Evolutionary conservation across 1,284 basidiomycete genomes (phyloP).

Genomic region (Pulchroboletus neoregius): DNA sequence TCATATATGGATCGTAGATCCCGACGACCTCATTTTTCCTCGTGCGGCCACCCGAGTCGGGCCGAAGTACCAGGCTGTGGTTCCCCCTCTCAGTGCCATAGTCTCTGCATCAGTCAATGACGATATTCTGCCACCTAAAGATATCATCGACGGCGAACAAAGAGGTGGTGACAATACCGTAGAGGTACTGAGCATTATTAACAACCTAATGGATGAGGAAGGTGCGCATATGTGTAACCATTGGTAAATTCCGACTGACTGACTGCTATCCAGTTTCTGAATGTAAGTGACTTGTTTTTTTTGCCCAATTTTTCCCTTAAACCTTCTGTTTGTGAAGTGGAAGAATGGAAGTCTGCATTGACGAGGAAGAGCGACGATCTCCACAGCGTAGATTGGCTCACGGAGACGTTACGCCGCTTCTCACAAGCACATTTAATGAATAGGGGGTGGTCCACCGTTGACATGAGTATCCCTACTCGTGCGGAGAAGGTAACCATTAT

Average conservation of each 20-base stretch:
- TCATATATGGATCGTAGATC: slow-evolving; percentile 51
- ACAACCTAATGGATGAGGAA: slow-evolving; percentile 60
- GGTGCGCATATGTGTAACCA: slow-evolving; percentile 40
- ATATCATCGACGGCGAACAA: slow-evolving; percentile 40
- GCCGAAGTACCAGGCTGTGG: slow-evolving; percentile 76
- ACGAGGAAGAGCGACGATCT: slow-evolving; percentile 47
- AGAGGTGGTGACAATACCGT: slow-evolving; percentile 73
- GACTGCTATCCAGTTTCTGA: slow-evolving; percentile 23
- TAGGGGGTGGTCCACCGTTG: slow-evolving; percentile 53
- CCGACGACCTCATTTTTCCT: slow-evolving; percentile 93
- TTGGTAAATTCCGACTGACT: slow-evolving; percentile 20
- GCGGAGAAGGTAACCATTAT: slow-evolving; percentile 53
- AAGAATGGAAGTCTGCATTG: slow-evolving; percentile 52
- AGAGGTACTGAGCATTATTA: slow-evolving; percentile 62
- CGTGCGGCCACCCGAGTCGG: slow-evolving; percentile 86
- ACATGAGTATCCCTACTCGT: slow-evolving; percentile 55
- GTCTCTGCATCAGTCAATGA: slow-evolving; percentile 36
- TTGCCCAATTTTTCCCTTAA: slow-evolving; percentile 3
- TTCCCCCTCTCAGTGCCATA: slow-evolving; percentile 42
- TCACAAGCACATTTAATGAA: slow-evolving; percentile 58
- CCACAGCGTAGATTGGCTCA: slow-evolving; percentile 71
- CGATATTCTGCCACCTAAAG: slow-evolving; percentile 14
- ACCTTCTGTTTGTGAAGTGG: slow-evolving; percentile 43
- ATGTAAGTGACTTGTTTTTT: slow-evolving; percentile 23
- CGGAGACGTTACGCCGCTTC: slow-evolving; percentile 64